Percentiles rank a stretch among this genome's conserved stretches.
These are phyloP conservation scores for Rossbeevera mucosa DNA, from an alignment of 768 basidiomycete species.

Conservation along the genomic window DNA sequence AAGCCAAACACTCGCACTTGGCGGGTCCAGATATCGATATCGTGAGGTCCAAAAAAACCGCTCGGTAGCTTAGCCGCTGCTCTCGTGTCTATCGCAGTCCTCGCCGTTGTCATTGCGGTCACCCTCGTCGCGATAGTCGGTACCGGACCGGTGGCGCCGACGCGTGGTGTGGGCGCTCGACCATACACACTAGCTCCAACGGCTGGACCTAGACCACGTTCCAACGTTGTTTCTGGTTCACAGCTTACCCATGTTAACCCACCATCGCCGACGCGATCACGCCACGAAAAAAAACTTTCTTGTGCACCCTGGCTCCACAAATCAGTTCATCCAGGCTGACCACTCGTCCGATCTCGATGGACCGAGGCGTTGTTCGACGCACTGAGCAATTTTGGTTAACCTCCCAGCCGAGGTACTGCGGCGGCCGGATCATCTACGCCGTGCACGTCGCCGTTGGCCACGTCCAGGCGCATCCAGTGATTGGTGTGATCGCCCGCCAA, in stretches of 20 bases:
- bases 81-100: not conserved
- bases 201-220: not conserved
- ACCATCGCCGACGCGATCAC: not conserved
- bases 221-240: not conserved
- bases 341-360: not conserved
- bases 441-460: not conserved
- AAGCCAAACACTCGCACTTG: not conserved
- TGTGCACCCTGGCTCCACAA: slow-evolving; percentile 4
- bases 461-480: not conserved
- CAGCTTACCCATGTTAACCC: not conserved
- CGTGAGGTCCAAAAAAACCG: not conserved
- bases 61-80: not conserved
- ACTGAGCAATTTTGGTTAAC: not conserved
- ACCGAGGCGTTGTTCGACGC: not conserved
- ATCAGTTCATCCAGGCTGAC: not conserved
- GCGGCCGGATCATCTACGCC: slow-evolving; percentile 16
- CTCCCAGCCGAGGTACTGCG: not conserved
- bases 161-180: slow-evolving; percentile 8
- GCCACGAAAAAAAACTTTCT: slow-evolving; percentile 8
- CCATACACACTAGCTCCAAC: not conserved
- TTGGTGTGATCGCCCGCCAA: not conserved
- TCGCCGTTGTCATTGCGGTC: not conserved
- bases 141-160: slow-evolving; percentile 12
- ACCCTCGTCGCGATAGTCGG: not conserved
- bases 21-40: slow-evolving; percentile 1